phyloP scores from a whole-genome alignment of 257 asterid genomes.

The Solanum ahanhuiri region DNA sequence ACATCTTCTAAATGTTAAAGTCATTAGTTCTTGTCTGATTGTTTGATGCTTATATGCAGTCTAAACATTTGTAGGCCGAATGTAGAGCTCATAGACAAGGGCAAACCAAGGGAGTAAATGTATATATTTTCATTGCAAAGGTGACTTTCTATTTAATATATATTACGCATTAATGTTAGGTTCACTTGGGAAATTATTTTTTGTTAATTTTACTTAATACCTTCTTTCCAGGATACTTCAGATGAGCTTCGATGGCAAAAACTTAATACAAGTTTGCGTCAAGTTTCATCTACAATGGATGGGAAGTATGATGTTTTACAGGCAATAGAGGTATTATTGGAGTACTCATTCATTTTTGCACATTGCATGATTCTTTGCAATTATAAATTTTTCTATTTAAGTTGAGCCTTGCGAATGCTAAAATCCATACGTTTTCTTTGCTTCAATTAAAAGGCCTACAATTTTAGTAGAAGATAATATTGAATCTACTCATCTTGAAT shows the following conservation, averaged over 20 bases:
- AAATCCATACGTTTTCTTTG: neutral
- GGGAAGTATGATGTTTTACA: constrained; percentile 66
- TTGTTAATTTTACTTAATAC: neutral
- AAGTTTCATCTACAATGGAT: constrained; percentile 71
- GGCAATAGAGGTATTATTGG: constrained; percentile 56
- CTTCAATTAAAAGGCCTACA: neutral
- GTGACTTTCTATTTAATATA: constrained; percentile 15
- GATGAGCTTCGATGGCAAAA: constrained; percentile 85
- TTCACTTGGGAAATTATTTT: neutral
- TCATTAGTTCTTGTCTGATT: neutral
- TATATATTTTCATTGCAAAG: constrained; percentile 90
- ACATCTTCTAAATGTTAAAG: neutral
- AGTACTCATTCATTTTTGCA: neutral
- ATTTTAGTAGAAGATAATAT: neutral
- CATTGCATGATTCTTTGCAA: neutral
- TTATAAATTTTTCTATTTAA: neutral
- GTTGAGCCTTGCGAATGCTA: neutral
- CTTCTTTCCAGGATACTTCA: constrained; percentile 56
- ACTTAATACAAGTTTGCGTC: constrained; percentile 64
- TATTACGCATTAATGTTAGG: neutral
- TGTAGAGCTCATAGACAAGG: constrained; percentile 96
- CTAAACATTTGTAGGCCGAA: constrained; percentile 66
- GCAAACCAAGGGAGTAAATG: constrained; percentile 71
- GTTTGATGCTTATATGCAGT: constrained; percentile 15
- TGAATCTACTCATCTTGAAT: neutral